Percentiles rank a stretch among this genome's conserved stretches.
phyloP scores from a whole-genome alignment of 2,329 filamentous ascomycete genomes.

The Fusarium hostae region DNA sequence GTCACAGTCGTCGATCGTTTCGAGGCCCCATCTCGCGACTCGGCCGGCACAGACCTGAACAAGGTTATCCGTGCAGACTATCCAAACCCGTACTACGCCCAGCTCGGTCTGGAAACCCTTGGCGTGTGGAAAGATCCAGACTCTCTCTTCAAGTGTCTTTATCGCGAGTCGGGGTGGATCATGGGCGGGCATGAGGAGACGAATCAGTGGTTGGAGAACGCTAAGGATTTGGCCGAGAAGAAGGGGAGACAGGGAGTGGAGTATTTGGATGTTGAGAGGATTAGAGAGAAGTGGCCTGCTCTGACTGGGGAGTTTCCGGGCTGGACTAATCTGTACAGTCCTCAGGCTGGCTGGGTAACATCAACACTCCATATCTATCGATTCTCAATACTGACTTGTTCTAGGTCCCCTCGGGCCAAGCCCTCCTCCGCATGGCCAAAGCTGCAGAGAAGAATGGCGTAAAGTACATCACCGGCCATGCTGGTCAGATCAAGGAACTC shows the following conservation, averaged over 20 bases:
- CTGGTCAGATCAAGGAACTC: constrained; percentile 38
- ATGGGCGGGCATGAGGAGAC: constrained; percentile 44
- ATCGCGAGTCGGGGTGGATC: constrained; percentile 49
- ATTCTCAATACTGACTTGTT: neutral
- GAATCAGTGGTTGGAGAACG: constrained; percentile 45
- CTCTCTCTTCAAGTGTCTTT: constrained; percentile 46
- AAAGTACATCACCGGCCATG: constrained; percentile 45
- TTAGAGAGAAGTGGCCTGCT: constrained; percentile 45
- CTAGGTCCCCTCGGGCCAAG: constrained; percentile 42
- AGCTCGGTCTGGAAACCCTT: constrained; percentile 53
- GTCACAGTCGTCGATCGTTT: constrained; percentile 60
- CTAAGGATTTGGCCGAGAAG: constrained; percentile 40
- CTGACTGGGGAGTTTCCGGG: constrained; percentile 41
- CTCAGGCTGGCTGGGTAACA: constrained; percentile 48
- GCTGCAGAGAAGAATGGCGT: constrained; percentile 44
- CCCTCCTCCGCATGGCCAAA: constrained; percentile 47
- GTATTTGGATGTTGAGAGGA: constrained; percentile 43
- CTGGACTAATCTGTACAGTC: constrained; percentile 46
- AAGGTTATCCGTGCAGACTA: constrained; percentile 71
- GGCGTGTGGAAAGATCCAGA: constrained; percentile 43
- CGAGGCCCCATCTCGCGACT: constrained; percentile 56
- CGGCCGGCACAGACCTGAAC: constrained; percentile 69
- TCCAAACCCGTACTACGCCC: constrained; percentile 66
- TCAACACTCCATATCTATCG: neutral
- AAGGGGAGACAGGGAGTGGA: constrained; percentile 38